Evolutionary conservation across 225 moss, liverwort and hornwort species (phyloP), one percentile per base, ranked within the genome.

Genomic region (Anthoceros angustus): DNA sequence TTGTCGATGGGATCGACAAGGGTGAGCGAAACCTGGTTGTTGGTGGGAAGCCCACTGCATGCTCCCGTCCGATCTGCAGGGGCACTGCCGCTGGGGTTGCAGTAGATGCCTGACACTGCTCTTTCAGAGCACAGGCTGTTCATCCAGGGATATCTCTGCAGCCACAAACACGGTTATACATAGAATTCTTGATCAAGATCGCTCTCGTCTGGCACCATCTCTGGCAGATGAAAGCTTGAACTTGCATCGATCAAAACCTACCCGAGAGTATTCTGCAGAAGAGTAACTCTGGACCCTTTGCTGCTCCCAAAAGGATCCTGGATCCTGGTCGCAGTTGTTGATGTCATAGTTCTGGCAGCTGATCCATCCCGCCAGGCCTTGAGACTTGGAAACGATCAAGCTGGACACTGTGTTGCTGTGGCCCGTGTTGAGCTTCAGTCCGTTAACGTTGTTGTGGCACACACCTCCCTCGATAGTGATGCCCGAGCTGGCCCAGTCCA

Each of bases 301-400:
- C 8, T 55, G n/a, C 55, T 55, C 55, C 55, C 55, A 55, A 1
- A 55, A 18, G 7, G 55, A 55, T 15, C 55, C 55, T 9, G 55
- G 55, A 23, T 55, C 55, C 55, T 55, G 55, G 16, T 55, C 14
- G 55, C 55, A 55, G 55, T 55, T 55, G 55, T 55, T 55, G 5
- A 55, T 23, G 23, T 55, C 55, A 12, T 55, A 55, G n/a, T 55
- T 55, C 14, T 55, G 55, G n/a, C 55, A 55, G 55, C 55, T 55
- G 55, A 55, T 55, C 55, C 55, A 55, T 55, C 55, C 55, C n/a
- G 55, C 55, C 55, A 55, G 55, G 55, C 55, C 55, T 20, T 55
- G 18, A 7, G 55, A 23, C 18, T 55, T 9, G 55, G 55, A 55
- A 15, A 55, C 55, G 23, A 55, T 55, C 16, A 55, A 23, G 55